A percentile compares a stretch with the other conserved stretches of the same genome.
phyloP scores from a whole-genome alignment of 164 flowering plant species.

The Sedum album region DNA sequence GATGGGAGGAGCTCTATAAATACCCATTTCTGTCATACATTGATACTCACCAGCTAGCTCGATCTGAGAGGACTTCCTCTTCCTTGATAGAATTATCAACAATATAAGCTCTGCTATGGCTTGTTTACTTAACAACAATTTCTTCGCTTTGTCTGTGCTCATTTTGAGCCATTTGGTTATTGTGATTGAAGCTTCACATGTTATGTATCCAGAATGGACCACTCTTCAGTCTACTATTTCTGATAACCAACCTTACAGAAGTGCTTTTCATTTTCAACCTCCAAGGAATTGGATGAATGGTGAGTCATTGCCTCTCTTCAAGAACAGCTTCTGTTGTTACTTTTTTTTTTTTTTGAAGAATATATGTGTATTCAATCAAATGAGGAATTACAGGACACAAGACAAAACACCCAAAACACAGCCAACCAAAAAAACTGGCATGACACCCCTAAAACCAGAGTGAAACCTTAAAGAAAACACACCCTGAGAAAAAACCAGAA shows the following conservation, averaged over 20 bases:
- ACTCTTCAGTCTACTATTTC: not conserved
- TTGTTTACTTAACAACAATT: not conserved
- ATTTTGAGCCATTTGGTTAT: not conserved
- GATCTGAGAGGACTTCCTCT: not conserved
- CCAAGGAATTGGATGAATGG: slow-evolving; percentile 4
- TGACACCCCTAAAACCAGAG: too few relatives aligned
- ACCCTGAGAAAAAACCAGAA: too few relatives aligned
- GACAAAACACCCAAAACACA: too few relatives aligned
- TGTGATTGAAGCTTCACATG: slow-evolving; percentile 3
- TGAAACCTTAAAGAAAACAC: too few relatives aligned
- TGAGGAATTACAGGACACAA: too few relatives aligned
- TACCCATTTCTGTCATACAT: not conserved
- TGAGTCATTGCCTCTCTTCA: not conserved
- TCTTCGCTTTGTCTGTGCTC: not conserved
- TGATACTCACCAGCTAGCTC: not conserved
- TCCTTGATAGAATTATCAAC: not conserved
- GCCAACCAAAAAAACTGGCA: too few relatives aligned
- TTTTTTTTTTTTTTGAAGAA: too few relatives aligned
- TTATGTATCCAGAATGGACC: slow-evolving; percentile 1
- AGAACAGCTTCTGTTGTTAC: not conserved
- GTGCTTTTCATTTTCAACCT: not conserved
- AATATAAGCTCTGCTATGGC: not conserved
- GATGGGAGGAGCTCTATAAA: slow-evolving; percentile 3
- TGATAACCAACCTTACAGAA: slow-evolving; percentile 5
- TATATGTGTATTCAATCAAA: too few relatives aligned